A percentile compares a stretch with the other conserved stretches of the same genome.
phyloP scores from a whole-genome alignment of 2,329 filamentous ascomycete species.

The Epichloe sibirici region DNA sequence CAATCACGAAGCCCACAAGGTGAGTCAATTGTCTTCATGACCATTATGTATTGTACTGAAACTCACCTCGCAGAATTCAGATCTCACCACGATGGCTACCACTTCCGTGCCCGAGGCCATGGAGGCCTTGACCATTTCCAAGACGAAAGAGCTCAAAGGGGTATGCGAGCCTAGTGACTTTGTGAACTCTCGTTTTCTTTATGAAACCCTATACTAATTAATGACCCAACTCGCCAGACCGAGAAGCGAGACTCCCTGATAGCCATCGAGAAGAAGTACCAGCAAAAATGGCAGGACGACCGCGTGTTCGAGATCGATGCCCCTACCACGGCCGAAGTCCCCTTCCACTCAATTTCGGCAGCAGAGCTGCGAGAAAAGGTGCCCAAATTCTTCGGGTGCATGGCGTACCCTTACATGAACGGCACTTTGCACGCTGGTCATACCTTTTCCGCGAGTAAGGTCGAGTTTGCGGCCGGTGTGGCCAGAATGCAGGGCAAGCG shows the following conservation, averaged over 20 bases:
- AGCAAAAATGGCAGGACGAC: slow-evolving; percentile 46
- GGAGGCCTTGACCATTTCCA: slow-evolving; percentile 40
- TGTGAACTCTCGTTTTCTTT: neutral
- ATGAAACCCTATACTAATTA: neutral
- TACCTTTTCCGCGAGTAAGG: slow-evolving; percentile 81
- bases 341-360: slow-evolving; percentile 59
- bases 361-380: slow-evolving; percentile 65
- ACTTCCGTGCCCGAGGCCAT: slow-evolving; percentile 33
- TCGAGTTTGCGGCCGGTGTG: slow-evolving; percentile 83
- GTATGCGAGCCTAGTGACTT: slow-evolving; percentile 21
- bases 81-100: slow-evolving; percentile 27
- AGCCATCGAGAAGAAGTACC: slow-evolving; percentile 82
- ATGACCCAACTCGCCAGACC: slow-evolving; percentile 38
- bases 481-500: slow-evolving; percentile 84
- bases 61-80: neutral
- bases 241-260: slow-evolving; percentile 79
- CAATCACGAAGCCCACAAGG: slow-evolving; percentile 2
- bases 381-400: slow-evolving; percentile 76
- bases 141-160: slow-evolving; percentile 49
- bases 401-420: slow-evolving; percentile 60
- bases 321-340: slow-evolving; percentile 65
- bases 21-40: slow-evolving; percentile 3
- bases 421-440: slow-evolving; percentile 84
- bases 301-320: slow-evolving; percentile 74
- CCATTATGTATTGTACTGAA: neutral